These are phyloP conservation scores for Aaosphaeria pasadenensis DNA, from an alignment of 2,329 filamentous ascomycete species.

Conservation along the genomic window DNA sequence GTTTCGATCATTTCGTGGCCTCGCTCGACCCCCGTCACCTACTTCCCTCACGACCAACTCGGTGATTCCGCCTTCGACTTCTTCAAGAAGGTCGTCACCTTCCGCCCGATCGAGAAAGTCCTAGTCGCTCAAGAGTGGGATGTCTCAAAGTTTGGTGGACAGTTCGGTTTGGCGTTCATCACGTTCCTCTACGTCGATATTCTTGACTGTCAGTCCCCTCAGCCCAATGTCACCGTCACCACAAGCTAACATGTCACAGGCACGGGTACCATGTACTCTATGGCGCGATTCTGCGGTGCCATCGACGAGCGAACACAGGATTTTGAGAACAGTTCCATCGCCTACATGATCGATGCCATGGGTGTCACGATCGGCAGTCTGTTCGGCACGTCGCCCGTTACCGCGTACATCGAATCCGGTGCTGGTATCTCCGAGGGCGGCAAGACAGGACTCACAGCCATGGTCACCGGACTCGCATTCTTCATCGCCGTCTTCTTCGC, in stretches of 20 bases:
- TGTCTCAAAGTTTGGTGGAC: constrained; percentile 63
- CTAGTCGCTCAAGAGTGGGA: constrained; percentile 74
- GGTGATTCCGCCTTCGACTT: constrained; percentile 76
- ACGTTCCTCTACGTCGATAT: constrained; percentile 92
- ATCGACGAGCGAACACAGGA: constrained; percentile 81
- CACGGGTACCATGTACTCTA: constrained; percentile 83
- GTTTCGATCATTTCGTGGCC: constrained; percentile 91
- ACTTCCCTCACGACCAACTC: constrained; percentile 70
- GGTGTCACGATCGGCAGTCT: constrained; percentile 78
- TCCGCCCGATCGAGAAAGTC: constrained; percentile 70
- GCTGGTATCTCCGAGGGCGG: constrained; percentile 87
- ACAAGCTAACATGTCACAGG: constrained; percentile 7
- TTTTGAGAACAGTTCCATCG: constrained; percentile 80
- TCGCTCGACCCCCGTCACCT: constrained; percentile 70
- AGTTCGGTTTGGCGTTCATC: constrained; percentile 80
- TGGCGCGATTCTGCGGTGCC: constrained; percentile 79
- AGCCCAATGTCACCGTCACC: neutral
- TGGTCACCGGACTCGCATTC: constrained; percentile 77
- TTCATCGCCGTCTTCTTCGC: constrained; percentile 80
- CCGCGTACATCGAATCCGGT: constrained; percentile 84
- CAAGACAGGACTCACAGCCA: constrained; percentile 78
- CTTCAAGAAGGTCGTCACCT: constrained; percentile 83
- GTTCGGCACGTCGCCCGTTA: constrained; percentile 76
- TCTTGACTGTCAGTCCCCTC: constrained; percentile 60
- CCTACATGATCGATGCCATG: constrained; percentile 80